Evolutionary conservation across 441 rosid species (phyloP).

Genomic region (Theobroma grandiflorum): DNA sequence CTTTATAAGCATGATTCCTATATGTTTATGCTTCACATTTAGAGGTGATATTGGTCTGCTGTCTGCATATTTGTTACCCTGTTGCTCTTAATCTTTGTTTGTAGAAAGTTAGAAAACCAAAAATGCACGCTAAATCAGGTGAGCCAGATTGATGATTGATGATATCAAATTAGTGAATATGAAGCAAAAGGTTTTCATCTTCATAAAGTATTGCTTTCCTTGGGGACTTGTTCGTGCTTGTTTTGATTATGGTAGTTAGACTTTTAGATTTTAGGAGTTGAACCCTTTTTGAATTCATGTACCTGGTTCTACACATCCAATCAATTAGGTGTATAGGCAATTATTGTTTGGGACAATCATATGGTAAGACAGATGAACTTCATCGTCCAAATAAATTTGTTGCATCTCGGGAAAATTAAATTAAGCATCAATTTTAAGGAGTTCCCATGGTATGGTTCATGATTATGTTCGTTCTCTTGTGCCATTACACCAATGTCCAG

Average conservation of each 20-base stretch:
- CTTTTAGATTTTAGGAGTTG: neutral
- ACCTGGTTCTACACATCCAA: constrained; percentile 1
- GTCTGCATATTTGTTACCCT: neutral
- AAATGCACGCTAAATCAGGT: neutral
- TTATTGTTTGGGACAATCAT: neutral
- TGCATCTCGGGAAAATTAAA: neutral
- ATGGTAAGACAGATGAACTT: neutral
- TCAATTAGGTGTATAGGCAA: neutral
- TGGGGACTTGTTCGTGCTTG: neutral
- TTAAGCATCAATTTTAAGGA: neutral
- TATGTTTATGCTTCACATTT: constrained; percentile 6
- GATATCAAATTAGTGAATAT: neutral
- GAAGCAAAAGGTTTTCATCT: neutral
- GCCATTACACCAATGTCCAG: neutral
- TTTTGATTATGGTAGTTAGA: constrained; percentile 4
- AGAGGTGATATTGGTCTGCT: neutral
- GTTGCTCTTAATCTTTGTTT: neutral
- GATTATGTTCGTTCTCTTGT: neutral
- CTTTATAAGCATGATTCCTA: constrained; percentile 7
- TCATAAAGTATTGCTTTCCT: neutral
- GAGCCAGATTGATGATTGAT: neutral
- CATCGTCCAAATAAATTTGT: neutral
- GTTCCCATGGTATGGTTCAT: neutral
- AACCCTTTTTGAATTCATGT: constrained; percentile 8
- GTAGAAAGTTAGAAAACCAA: constrained; percentile 7